phyloP scores from a whole-genome alignment of 257 asterid species.

The Capsicum pubescens region DNA sequence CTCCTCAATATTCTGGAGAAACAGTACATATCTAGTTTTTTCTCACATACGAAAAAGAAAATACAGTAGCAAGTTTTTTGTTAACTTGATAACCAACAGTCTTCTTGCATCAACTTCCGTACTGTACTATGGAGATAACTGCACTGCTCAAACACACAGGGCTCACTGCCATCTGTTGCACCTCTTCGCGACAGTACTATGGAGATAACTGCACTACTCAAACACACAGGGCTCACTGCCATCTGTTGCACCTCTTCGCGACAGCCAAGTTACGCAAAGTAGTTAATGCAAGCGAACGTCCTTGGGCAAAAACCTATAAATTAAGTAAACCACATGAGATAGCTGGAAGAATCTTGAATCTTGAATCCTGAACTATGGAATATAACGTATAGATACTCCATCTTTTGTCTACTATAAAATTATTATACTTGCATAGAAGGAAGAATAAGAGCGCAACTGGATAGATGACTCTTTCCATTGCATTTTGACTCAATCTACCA shows the following conservation, averaged over 20 bases:
- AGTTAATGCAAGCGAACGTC: not conserved
- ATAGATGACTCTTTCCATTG: conserved; percentile 14
- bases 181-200: not conserved
- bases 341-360: conserved; percentile 13
- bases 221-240: not conserved
- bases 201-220: not conserved
- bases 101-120: not conserved
- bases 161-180: not conserved
- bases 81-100: not conserved
- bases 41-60: not conserved
- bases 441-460: not conserved
- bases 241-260: not conserved
- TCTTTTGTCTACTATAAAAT: not conserved
- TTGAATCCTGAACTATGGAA: not conserved
- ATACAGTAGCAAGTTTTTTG: not conserved
- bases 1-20: not conserved
- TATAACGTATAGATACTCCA: not conserved
- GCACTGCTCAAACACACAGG: not conserved
- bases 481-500: conserved; percentile 24
- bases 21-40: not conserved
- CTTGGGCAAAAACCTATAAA: conserved; percentile 13
- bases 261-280: not conserved
- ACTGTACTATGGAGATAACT: not conserved
- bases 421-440: conserved; percentile 3
- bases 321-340: not conserved